Evolutionary conservation across 495 filamentous ascomycete genomes (phyloP).

Genomic region (Aspergillus egyptiacus): DNA sequence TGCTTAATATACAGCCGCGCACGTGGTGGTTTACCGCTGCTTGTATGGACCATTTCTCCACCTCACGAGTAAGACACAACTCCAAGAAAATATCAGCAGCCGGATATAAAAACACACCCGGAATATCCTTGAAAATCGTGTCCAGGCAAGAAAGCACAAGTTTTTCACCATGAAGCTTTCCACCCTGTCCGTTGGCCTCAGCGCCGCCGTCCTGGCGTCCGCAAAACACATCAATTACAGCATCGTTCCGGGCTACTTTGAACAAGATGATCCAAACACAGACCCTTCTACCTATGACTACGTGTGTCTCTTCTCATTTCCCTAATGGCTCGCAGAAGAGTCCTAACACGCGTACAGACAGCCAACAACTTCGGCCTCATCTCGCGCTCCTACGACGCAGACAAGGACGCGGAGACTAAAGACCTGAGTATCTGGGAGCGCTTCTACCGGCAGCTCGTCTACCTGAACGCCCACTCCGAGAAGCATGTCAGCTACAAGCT

Average conservation of each 20-base stretch:
- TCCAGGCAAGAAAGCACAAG: too few species aligned
- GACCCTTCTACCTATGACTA: constrained; percentile 61
- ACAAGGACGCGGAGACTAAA: constrained; percentile 29
- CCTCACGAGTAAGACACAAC: too few species aligned
- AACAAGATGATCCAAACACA: constrained; percentile 61
- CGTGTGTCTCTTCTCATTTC: constrained; percentile 30
- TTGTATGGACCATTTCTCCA: too few species aligned
- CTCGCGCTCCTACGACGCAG: constrained; percentile 49
- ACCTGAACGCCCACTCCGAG: constrained; percentile 45
- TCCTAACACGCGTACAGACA: too few species aligned
- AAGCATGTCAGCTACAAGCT: constrained; percentile 57
- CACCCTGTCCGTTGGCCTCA: constrained; percentile 20
- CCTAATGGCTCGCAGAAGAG: too few species aligned
- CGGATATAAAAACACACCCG: too few species aligned
- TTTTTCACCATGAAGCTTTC: constrained; percentile 33
- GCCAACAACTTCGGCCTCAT: constrained; percentile 62
- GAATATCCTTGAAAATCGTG: too few species aligned
- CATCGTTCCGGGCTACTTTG: constrained; percentile 62
- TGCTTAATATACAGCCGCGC: too few species aligned
- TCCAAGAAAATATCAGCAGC: too few species aligned
- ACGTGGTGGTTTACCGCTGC: too few species aligned
- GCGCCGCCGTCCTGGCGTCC: constrained; percentile 19
- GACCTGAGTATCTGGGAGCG: constrained; percentile 60
- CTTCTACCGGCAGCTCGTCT: constrained; percentile 52
- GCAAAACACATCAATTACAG: constrained; percentile 48